Evolutionary conservation across 2,329 filamentous ascomycete genomes (phyloP).

Genomic region (Cladosporium sp.): DNA sequence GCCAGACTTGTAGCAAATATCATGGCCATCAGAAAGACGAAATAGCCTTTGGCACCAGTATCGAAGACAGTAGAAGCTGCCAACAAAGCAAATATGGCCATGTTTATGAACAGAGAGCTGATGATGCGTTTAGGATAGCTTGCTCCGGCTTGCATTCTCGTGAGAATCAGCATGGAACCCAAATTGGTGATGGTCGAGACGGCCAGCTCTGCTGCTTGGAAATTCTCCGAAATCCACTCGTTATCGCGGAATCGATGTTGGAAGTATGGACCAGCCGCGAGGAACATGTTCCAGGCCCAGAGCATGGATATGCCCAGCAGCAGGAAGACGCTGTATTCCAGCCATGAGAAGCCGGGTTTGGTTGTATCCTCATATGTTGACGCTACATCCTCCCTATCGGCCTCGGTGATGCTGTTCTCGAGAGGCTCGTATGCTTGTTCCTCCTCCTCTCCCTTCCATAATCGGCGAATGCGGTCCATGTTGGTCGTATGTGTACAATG

Average conservation of each 20-base stretch:
- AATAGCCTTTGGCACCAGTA: conserved; percentile 62
- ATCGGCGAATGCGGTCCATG: conserved; percentile 23
- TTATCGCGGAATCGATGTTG: conserved; percentile 69
- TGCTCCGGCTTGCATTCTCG: conserved; percentile 72
- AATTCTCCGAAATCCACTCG: conserved; percentile 69
- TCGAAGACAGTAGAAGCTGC: conserved; percentile 69
- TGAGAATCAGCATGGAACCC: conserved; percentile 67
- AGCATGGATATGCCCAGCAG: conserved; percentile 89
- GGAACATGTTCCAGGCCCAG: conserved; percentile 99
- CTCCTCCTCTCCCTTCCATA: conserved; percentile 26
- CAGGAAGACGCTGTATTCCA: conserved; percentile 80
- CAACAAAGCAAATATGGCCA: conserved; percentile 69
- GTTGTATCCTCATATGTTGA: conserved; percentile 2
- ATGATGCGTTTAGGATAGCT: conserved; percentile 87
- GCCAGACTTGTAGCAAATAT: conserved; percentile 75
- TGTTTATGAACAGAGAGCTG: conserved; percentile 69
- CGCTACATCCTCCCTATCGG: conserved; percentile 15
- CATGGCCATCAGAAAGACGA: conserved; percentile 75
- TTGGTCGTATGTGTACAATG: background rate
- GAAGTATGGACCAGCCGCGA: conserved; percentile 92
- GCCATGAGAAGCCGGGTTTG: conserved; percentile 63
- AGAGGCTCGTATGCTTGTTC: conserved; percentile 31
- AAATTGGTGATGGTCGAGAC: conserved; percentile 84
- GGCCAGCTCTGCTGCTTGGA: conserved; percentile 83
- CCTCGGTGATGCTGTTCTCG: conserved; percentile 19